phyloP scores from a whole-genome alignment of 2,329 filamentous ascomycete species.

The Nigrograna mackinnonii region DNA sequence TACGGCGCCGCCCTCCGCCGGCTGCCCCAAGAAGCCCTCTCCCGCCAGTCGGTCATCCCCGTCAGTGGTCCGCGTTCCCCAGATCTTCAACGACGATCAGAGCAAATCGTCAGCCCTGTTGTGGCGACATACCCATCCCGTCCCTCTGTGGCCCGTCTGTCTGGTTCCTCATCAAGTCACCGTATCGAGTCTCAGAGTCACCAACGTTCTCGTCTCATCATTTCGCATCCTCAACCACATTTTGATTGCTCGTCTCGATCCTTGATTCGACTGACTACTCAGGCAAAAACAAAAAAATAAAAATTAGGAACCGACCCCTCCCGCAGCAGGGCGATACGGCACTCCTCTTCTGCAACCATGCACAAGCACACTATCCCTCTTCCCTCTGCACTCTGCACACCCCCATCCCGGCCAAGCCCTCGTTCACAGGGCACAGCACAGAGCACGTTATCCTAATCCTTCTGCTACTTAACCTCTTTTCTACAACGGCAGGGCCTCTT shows the following conservation, averaged over 20 bases:
- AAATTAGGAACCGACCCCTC: too few relatives aligned
- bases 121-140: constrained; percentile 3
- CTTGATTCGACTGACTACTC: too few relatives aligned
- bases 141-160: too few relatives aligned
- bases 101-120: constrained; percentile 4
- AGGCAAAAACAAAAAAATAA: too few relatives aligned
- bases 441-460: neutral
- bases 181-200: neutral
- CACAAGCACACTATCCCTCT: too few relatives aligned
- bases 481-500: neutral
- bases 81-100: constrained; percentile 1
- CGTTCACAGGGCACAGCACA: constrained; percentile 3
- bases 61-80: neutral
- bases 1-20: constrained; percentile 6
- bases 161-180: neutral
- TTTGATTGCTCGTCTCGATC: neutral
- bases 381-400: too few relatives aligned
- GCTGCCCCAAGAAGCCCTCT: too few relatives aligned
- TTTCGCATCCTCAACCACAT: neutral
- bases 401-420: too few relatives aligned
- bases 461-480: neutral
- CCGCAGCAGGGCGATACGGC: too few relatives aligned
- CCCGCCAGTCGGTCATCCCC: neutral
- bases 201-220: neutral
- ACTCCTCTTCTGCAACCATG: too few relatives aligned